Evolutionary conservation across 257 asterid genomes (phyloP), one percentile per base, ranked within the genome.

Genomic region (Petrea volubilis): DNA sequence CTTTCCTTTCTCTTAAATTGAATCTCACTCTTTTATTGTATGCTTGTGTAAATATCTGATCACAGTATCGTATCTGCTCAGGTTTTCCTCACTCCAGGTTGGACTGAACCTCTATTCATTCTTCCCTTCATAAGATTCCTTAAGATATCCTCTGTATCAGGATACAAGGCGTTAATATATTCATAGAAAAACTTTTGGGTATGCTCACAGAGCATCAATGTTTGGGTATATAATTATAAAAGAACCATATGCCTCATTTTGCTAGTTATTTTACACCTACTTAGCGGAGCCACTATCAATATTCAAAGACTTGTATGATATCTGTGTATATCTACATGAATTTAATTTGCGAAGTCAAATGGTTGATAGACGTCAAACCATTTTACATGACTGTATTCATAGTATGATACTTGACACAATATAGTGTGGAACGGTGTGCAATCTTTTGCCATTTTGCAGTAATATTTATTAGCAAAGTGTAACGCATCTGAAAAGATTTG

Each of bases 41-140:
- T 76, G 65, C 74, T 84, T 31, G 36, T 84, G 44, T 82, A 84
- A 63, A 59, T 88, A 23, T 81, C 82, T 88, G 88, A 86, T 70
- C 80, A 27, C 73, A 86, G 64, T 82, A 83, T 73, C 83, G 81
- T 58, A 79, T 76, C 70, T 63, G 79, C 82, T 56, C 49, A 47
- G 64, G 1, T 50, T 52, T 64, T 55, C 47, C 28, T 18, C 53
- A 6, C 59, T 59, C 33, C 21, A 21, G 58, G 29, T 31, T 57
- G 65, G 40, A 53, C 46, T 18, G 23, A 5, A 24, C 65, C 46
- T 60, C 60, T 46, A 23, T 34, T 40, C n/a, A 41, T 20, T 14
- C 9, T 23, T 24, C 14, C 20, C 52, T 23, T 6, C 38, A 24
- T 40, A 14, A 43, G 10, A 58, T 2, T 74, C 55, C n/a, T 53